Conservation (phyloP, 306 rosid species). For the Citrullus colocynthis region DNA sequence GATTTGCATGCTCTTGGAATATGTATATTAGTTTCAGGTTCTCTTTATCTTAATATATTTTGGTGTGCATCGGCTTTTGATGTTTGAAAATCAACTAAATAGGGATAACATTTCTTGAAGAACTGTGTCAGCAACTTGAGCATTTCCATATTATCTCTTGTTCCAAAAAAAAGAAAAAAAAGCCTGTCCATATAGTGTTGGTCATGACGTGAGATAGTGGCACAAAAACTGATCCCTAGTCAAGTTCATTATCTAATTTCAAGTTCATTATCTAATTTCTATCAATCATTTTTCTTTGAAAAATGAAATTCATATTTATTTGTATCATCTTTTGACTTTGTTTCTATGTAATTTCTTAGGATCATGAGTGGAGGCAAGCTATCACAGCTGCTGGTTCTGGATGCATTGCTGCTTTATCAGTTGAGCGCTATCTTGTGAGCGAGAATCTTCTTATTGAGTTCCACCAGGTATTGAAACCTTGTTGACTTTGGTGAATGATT, state of each 20-base stretch:
- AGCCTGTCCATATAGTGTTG: neutral
- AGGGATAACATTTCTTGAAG: neutral
- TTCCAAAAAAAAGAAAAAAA: too few relatives aligned
- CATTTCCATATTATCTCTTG: neutral
- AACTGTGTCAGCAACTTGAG: neutral
- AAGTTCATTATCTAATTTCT: neutral
- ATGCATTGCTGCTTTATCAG: conserved; percentile 88
- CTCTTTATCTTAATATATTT: neutral
- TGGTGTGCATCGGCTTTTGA: neutral
- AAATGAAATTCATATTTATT: neutral
- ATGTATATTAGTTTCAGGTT: neutral
- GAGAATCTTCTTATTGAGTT: conserved; percentile 68
- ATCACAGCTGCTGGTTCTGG: conserved; percentile 97
- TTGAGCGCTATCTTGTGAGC: conserved; percentile 88
- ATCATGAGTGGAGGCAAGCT: conserved; percentile 98
- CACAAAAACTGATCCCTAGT: neutral
- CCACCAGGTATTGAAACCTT: conserved; percentile 65
- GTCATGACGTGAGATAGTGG: neutral
- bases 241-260: neutral
- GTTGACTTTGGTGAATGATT: neutral
- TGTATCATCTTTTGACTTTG: neutral
- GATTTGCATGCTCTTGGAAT: neutral
- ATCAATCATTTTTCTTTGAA: neutral
- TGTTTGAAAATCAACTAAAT: neutral
- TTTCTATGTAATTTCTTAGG: conserved; percentile 28